A percentile compares a stretch with the other conserved stretches of the same genome.
Conservation (phyloP, 2,329 filamentous ascomycete species). For the Arthrocladium fulminans region DNA sequence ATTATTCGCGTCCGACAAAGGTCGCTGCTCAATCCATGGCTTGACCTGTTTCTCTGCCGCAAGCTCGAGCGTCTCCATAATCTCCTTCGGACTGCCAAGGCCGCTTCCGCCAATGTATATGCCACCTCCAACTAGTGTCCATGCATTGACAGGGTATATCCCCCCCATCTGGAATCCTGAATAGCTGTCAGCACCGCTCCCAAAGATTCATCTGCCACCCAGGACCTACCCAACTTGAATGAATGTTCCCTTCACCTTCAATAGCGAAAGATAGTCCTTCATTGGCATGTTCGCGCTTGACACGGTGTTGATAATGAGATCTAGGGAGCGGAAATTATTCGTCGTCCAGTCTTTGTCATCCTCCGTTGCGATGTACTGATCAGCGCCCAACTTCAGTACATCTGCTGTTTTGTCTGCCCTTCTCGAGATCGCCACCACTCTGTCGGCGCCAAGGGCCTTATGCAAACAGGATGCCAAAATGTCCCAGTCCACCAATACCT, state of each 20-base stretch:
- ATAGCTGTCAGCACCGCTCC: too few species aligned
- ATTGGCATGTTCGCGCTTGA: slow-evolving; percentile 37
- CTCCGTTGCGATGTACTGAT: slow-evolving; percentile 48
- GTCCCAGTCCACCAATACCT: slow-evolving; percentile 19
- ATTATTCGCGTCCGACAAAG: slow-evolving; percentile 36
- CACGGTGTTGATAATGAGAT: slow-evolving; percentile 51
- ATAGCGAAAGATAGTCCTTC: background rate
- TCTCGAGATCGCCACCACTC: slow-evolving; percentile 49
- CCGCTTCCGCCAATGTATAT: slow-evolving; percentile 44
- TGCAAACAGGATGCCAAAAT: slow-evolving; percentile 32
- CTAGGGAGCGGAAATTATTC: slow-evolving; percentile 41
- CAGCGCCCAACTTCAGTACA: slow-evolving; percentile 46
- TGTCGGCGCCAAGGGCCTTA: slow-evolving; percentile 61
- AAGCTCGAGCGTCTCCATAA: slow-evolving; percentile 36
- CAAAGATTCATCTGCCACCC: too few species aligned
- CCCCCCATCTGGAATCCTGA: too few species aligned
- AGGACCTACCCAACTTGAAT: slow-evolving; percentile 58
- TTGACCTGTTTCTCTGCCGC: slow-evolving; percentile 34
- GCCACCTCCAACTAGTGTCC: too few species aligned
- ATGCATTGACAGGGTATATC: too few species aligned
- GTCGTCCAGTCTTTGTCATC: slow-evolving; percentile 46
- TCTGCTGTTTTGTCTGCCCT: slow-evolving; percentile 43
- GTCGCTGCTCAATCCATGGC: slow-evolving; percentile 35
- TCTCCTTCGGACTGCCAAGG: slow-evolving; percentile 37
- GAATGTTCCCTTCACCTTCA: slow-evolving; percentile 45